Evolutionary conservation across 148 eudicot species (phyloP).

Genomic region (Bassia scoparia): DNA sequence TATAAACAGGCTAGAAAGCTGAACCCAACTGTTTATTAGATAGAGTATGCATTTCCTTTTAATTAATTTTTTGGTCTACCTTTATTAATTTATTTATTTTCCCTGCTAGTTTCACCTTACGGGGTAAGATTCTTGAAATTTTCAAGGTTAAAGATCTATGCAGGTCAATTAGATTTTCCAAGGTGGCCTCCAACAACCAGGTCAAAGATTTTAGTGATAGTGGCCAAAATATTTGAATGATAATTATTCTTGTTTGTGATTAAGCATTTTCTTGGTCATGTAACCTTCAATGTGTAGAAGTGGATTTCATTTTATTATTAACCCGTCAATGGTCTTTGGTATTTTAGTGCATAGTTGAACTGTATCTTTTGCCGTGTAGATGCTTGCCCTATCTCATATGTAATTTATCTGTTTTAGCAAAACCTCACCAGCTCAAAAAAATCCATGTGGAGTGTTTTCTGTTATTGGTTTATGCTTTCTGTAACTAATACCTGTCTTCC

Average conservation of each 20-base stretch:
- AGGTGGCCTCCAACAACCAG: too few relatives aligned
- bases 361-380: background rate
- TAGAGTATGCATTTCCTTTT: too few relatives aligned
- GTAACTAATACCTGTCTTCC: background rate
- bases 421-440: background rate
- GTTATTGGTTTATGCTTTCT: background rate
- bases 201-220: too few relatives aligned
- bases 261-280: background rate
- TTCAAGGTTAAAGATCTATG: too few relatives aligned
- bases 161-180: too few relatives aligned
- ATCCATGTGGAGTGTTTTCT: background rate
- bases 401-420: background rate
- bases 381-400: slow-evolving; percentile 2
- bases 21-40: too few relatives aligned
- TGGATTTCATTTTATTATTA: background rate
- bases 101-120: too few relatives aligned
- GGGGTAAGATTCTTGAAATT: too few relatives aligned
- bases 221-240: background rate
- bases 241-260: background rate
- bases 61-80: too few relatives aligned
- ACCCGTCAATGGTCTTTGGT: background rate
- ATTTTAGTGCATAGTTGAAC: background rate
- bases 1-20: too few relatives aligned
- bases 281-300: background rate
- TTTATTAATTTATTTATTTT: too few relatives aligned